Percentiles rank a stretch among this genome's conserved stretches.
Conservation (phyloP, 2,329 filamentous ascomycete genomes). For the Talaromyces pinophilus region DNA sequence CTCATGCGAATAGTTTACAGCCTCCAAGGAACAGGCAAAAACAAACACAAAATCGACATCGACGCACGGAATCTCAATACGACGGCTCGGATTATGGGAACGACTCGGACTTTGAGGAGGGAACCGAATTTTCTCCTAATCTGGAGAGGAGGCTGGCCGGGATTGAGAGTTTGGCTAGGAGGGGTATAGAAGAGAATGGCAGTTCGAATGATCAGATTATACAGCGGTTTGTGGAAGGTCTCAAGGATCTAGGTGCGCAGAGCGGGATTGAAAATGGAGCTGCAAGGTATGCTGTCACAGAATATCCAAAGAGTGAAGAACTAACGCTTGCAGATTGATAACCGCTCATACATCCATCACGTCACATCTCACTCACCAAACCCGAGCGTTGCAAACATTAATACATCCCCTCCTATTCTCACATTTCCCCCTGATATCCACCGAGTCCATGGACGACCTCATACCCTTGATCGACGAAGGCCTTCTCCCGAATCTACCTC, state of each 20-base stretch:
- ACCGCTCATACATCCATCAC: constrained; percentile 61
- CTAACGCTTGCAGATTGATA: constrained; percentile 49
- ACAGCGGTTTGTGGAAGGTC: constrained; percentile 52
- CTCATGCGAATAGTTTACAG: constrained; percentile 29
- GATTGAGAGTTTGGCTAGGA: constrained; percentile 56
- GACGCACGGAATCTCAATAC: constrained; percentile 50
- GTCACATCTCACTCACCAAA: constrained; percentile 62
- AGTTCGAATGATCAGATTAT: constrained; percentile 56
- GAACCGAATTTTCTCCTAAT: constrained; percentile 55
- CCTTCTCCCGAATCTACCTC: constrained; percentile 55
- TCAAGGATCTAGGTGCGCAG: constrained; percentile 58
- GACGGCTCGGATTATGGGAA: constrained; percentile 62
- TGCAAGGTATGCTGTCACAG: constrained; percentile 49
- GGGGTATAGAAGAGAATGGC: constrained; percentile 56
- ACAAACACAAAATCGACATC: constrained; percentile 37
- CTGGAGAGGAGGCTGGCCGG: constrained; percentile 58
- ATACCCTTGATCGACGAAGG: constrained; percentile 58
- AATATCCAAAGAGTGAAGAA: neutral
- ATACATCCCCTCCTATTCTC: constrained; percentile 61
- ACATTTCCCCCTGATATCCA: constrained; percentile 54
- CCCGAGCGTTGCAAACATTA: constrained; percentile 59
- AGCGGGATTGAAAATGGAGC: constrained; percentile 59
- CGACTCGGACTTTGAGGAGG: constrained; percentile 57
- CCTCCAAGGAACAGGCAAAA: constrained; percentile 44
- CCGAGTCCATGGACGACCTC: constrained; percentile 58